Conservation (phyloP, 2,329 filamentous ascomycete species). For the Thelonectria discophora region DNA sequence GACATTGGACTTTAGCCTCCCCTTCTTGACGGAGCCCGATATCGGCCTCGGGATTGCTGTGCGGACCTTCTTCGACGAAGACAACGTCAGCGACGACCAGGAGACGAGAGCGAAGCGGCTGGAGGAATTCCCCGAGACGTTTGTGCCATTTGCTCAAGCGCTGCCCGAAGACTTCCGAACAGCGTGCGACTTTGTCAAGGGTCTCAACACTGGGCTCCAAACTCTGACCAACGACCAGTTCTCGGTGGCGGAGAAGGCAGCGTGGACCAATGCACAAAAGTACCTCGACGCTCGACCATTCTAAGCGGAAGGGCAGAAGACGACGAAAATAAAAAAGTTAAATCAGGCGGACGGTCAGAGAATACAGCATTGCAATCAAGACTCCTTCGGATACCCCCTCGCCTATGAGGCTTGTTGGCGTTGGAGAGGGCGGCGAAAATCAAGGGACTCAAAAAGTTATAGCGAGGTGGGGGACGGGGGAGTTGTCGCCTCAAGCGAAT, state of each 20-base stretch:
- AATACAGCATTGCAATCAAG: slow-evolving; percentile 31
- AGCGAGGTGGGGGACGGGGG: slow-evolving; percentile 33
- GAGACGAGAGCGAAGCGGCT: slow-evolving; percentile 57
- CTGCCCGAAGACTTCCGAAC: slow-evolving; percentile 68
- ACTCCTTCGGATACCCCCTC: slow-evolving; percentile 34
- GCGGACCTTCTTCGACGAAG: slow-evolving; percentile 80
- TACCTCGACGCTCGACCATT: slow-evolving; percentile 60
- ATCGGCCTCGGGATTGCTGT: slow-evolving; percentile 81
- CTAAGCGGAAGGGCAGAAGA: slow-evolving; percentile 37
- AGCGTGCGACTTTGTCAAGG: slow-evolving; percentile 66
- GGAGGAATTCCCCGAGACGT: slow-evolving; percentile 60
- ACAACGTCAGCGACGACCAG: slow-evolving; percentile 65
- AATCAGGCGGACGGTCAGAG: slow-evolving; percentile 20
- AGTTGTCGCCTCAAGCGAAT: slow-evolving; percentile 25
- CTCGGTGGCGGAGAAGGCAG: slow-evolving; percentile 54
- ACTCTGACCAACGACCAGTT: slow-evolving; percentile 60
- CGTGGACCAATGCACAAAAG: slow-evolving; percentile 64
- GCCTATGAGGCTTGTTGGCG: slow-evolving; percentile 39
- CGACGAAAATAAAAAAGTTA: slow-evolving; percentile 29
- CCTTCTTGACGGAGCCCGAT: slow-evolving; percentile 75
- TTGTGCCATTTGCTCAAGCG: slow-evolving; percentile 66
- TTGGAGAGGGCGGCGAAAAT: slow-evolving; percentile 40
- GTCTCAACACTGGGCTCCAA: slow-evolving; percentile 66
- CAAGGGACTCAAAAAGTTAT: slow-evolving; percentile 39
- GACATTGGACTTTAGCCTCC: slow-evolving; percentile 57